These are phyloP conservation scores for Hamamelis virginiana DNA, from an alignment of 164 flowering plant species.

Conservation along the genomic window DNA sequence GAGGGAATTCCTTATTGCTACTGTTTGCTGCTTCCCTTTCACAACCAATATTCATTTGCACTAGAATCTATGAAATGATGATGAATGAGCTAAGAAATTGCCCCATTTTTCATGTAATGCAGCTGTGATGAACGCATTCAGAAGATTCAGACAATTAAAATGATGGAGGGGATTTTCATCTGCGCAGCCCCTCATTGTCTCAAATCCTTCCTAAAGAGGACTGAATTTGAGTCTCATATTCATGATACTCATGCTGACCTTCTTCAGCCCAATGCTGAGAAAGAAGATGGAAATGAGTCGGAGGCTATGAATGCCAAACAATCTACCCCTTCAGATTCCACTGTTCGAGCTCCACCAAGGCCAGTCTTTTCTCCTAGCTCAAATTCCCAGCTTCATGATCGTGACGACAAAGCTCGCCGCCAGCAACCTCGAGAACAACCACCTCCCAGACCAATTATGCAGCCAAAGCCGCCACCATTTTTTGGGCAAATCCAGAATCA, in stretches of 20 bases:
- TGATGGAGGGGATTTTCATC: slow-evolving; percentile 90
- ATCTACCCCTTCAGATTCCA: slow-evolving; percentile 59
- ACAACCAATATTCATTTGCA: background rate
- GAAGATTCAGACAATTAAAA: slow-evolving; percentile 92
- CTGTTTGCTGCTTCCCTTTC: background rate
- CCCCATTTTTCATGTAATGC: slow-evolving; percentile 17
- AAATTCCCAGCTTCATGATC: slow-evolving; percentile 50
- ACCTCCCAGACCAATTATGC: slow-evolving; percentile 44
- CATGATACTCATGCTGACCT: slow-evolving; percentile 71
- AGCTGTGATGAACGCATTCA: slow-evolving; percentile 95
- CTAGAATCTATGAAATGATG: background rate
- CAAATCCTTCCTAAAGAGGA: slow-evolving; percentile 78
- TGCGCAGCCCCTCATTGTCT: slow-evolving; percentile 99
- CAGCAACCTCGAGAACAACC: slow-evolving; percentile 56
- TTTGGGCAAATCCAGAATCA: slow-evolving; percentile 40
- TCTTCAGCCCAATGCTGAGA: slow-evolving; percentile 59
- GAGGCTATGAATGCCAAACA: slow-evolving; percentile 57
- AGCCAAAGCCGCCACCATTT: slow-evolving; percentile 44
- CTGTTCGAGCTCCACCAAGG: slow-evolving; percentile 56
- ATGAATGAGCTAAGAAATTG: background rate
- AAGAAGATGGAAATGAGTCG: slow-evolving; percentile 65
- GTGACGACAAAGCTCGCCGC: slow-evolving; percentile 55
- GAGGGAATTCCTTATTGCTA: too few relatives aligned
- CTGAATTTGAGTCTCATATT: slow-evolving; percentile 82
- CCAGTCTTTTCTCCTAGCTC: slow-evolving; percentile 55